Base-by-base conservation (phyloP, 106 monocot species). In the Allium sativum region DNA sequence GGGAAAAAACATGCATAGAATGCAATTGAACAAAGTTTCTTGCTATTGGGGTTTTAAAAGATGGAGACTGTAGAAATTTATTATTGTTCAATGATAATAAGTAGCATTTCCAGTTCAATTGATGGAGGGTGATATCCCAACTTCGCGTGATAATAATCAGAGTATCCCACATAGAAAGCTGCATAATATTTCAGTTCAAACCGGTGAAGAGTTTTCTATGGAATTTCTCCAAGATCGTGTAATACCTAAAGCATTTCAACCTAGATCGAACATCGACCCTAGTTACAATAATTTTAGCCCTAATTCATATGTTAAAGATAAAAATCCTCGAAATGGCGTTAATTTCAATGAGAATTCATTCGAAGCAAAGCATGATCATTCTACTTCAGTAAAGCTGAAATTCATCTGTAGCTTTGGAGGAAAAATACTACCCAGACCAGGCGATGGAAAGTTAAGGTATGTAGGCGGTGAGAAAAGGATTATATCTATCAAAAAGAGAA, bases 351-450 rank as follows among this genome's bases (percentile, higher is more conserved):
- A 61, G 6, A 72, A 59, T 16, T 65, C 43, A 48, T 13, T 40
- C 13, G 61, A 73, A 57, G 84, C 73, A 52, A 14, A 18, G 48
- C 20, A 20, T 21, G 53, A 64, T 40, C 55, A 67, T 71, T 50
- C 48, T 45, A 74, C 59, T 9, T 55, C 73, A n/a, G 71, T 70
- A 9, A 91, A 87, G 65, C 65, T 91, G 73, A 96, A 91, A 72
- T 82, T 96, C 47, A 56, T 96, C 47, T 96, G 95, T 73, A 96
- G 91, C 78, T 96, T 96, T 74, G 95, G 91, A 46, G 95, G 95
- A 67, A 90, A 87, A 72, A 84, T 96, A 55, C 73, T 96, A 59
- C 87, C 95, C 8, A 74, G 95, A 53, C 95, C 95, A 18, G 73
- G 84, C 67, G 95, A 96, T 74, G 95, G 84, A 44, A 87, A 78